Evolutionary conservation across 2,329 filamentous ascomycete genomes (phyloP).

Genomic region (Penicillium sp.): DNA sequence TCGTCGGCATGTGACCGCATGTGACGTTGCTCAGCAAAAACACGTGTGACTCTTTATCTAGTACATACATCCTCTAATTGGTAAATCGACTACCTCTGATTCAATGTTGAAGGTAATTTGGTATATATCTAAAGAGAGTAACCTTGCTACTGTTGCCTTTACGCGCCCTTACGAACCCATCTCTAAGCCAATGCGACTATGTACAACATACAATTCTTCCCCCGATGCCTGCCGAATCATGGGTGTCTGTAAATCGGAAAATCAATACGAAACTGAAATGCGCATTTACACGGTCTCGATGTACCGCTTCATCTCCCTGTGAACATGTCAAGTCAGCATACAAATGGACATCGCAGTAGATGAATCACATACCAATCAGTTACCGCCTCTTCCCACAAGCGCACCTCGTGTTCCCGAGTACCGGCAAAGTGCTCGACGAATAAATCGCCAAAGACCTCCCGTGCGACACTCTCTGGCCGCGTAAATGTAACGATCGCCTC

Average conservation of each 20-base stretch:
- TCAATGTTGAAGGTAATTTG: neutral
- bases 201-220: constrained; percentile 4
- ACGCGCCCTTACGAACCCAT: neutral
- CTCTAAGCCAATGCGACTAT: constrained; percentile 3
- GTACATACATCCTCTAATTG: neutral
- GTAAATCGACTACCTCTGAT: neutral
- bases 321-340: constrained; percentile 16
- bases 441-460: constrained; percentile 87
- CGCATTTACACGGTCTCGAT: constrained; percentile 65
- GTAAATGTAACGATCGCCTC: constrained; percentile 80
- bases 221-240: neutral
- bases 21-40: neutral
- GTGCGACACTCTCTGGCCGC: constrained; percentile 75
- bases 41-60: neutral
- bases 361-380: constrained; percentile 78
- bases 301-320: constrained; percentile 72
- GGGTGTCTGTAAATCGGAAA: neutral
- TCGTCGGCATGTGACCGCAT: constrained; percentile 17
- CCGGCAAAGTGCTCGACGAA: constrained; percentile 97
- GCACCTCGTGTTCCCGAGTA: constrained; percentile 84
- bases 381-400: constrained; percentile 91
- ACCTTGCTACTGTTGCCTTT: neutral
- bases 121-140: neutral
- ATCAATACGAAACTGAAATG: neutral
- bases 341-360: neutral